Evolutionary conservation across 192 early-diverging fungal genomes (phyloP), one percentile per base, ranked within the genome.

Genomic region (Coemansia sp.): DNA sequence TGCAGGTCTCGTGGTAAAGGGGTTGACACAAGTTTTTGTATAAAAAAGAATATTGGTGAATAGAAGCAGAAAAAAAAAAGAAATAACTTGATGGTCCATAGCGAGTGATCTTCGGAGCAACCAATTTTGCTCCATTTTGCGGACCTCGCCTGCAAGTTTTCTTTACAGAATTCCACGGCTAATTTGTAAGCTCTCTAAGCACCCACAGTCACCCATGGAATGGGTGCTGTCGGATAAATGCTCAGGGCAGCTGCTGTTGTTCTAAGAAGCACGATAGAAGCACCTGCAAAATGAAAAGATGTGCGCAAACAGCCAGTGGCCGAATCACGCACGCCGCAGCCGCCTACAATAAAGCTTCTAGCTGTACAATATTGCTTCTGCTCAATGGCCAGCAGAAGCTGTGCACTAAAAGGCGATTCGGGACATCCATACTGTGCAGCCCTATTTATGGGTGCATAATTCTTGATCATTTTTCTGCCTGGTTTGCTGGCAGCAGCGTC

Each of bases 211-310:
- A 42, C 2, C n/a, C n/a, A 6, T 15, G n/a, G n/a, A 42, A 26
- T 14, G 13, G 46, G 14, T 26, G 23, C 23, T 28, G 11, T 3
- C 46, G 9, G 46, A 11, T 26, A n/a, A 39, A 48, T 30, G 3
- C 13, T 2, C 46, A 6, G 3, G 13, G 9, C 46, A 28, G 46
- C 46, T 28, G 13, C 39, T 35, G 2, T 68, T 31, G 16, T 14
- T 68, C 58, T 68, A 41, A 61, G 66, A 68, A 60, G 66, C 66
- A 61, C 20, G 66, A 68, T 68, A 68, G 66, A 61, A 47, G 55
- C 40, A 18, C 36, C 35, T 31, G 46, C 30, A 53, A 15, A 38
- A 23, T 45, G 33, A 21, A 44, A 28, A 14, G 37, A 1, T 23
- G 15, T 11, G 47, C 16, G 31, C 31, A 50, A 26, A 41, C n/a